Conservation (phyloP, 441 rosid genomes). For the Gossypium schwendimanii region DNA sequence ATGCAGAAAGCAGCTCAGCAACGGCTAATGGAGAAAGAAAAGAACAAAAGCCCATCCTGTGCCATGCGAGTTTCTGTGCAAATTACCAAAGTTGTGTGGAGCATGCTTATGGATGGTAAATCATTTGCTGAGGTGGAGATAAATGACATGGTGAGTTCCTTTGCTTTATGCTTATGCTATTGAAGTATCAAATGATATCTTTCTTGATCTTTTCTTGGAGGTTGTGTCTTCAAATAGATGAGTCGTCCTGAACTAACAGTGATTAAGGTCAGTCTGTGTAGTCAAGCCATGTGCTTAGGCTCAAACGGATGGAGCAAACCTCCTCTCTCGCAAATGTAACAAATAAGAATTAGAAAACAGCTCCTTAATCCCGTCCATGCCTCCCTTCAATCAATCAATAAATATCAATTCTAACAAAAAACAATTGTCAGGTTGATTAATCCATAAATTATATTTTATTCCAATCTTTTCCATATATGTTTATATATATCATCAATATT, state of each 20-base stretch:
- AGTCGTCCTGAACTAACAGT: neutral
- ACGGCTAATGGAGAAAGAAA: slow-evolving; percentile 82
- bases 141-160: slow-evolving; percentile 79
- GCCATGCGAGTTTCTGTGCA: slow-evolving; percentile 95
- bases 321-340: neutral
- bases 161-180: slow-evolving; percentile 4
- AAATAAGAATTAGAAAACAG: neutral
- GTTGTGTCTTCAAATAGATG: neutral
- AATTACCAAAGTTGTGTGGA: slow-evolving; percentile 81
- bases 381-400: neutral
- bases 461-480: neutral
- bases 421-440: slow-evolving; percentile 4
- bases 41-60: slow-evolving; percentile 90
- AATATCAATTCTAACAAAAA: neutral
- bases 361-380: neutral
- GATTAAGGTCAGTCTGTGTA: neutral
- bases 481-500: neutral
- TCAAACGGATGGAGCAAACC: neutral
- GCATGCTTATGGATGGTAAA: slow-evolving; percentile 95
- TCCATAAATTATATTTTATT: neutral
- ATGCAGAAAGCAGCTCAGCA: slow-evolving; percentile 85
- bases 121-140: slow-evolving; percentile 97
- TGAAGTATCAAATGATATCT: neutral
- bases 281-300: slow-evolving; percentile 1
- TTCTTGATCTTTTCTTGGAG: neutral